Evolutionary conservation across 805 yeast species (phyloP), one percentile per base, ranked within the genome.

Genomic region (Torulaspora delbrueckii): DNA sequence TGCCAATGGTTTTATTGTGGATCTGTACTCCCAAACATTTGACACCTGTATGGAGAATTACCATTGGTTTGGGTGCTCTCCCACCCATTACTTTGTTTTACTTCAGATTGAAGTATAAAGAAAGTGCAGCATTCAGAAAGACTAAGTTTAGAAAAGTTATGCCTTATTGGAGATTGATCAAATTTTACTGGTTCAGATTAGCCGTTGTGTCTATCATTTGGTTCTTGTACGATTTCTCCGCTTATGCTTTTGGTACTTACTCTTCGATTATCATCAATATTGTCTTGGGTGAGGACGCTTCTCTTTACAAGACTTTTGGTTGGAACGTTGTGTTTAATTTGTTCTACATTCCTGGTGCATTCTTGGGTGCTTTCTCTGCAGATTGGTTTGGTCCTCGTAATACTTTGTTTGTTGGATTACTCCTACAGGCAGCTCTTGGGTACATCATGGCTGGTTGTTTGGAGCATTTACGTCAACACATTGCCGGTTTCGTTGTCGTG

Each of bases 361-460:
- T 88, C 64, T 63, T 85, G 18, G 97, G 98, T 59, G 96, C 95
- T n/a, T 59, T 77, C 41, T 67, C 79, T 32, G 76, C 95, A n/a
- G 97, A 91, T 67, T 86, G 78, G 66, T 59, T 89, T 47, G 98
- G 98, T n/a, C 96, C 97, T 45, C 78, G 96, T 66, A 63, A 84
- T 50, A 85, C 96, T 8, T 68, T 88, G 37, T 76, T 73, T 26
- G 44, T 72, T 46, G 97, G 96, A 59, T 81, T 87, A 19, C 53
- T 73, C 40, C 52, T 77, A 33, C 97, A 91, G 70, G 89, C 87
- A 8, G 69, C 82, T 37, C 69, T 91, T 50, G 97, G 96, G 18
- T 85, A 76, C 62, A 77, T 82, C 57, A 84, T 91, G 89, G 88
- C 95, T 43, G 91, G 83, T 18, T 67, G 75, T 39, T 81, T 84